These are phyloP conservation scores for Themeda triandra DNA, from an alignment of 176 grass and related monocot species.

Conservation along the genomic window DNA sequence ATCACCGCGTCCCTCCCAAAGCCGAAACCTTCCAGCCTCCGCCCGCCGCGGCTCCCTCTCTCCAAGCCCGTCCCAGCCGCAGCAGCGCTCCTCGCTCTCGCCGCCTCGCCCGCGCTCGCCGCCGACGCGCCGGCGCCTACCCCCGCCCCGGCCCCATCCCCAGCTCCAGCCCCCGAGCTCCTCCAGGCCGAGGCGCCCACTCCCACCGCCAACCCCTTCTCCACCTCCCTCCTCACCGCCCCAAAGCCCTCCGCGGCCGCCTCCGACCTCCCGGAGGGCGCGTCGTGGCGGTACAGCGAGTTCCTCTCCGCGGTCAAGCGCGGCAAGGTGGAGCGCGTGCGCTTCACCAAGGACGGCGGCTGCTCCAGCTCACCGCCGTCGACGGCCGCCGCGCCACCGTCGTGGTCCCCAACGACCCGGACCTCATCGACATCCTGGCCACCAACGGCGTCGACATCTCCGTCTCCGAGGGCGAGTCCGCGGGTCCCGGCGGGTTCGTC, in stretches of 20 bases:
- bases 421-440: slow-evolving; percentile 94
- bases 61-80: slow-evolving; percentile 20
- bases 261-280: slow-evolving; percentile 69
- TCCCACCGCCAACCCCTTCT: slow-evolving; percentile 60
- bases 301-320: slow-evolving; percentile 86
- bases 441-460: slow-evolving; percentile 99
- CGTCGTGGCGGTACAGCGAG: slow-evolving; percentile 94
- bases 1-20: slow-evolving; percentile 72
- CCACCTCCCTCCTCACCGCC: slow-evolving; percentile 56
- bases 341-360: slow-evolving; percentile 80
- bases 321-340: slow-evolving; percentile 90
- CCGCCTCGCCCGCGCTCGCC: slow-evolving; percentile 45
- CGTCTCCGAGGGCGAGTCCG: slow-evolving; percentile 82
- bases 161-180: background rate
- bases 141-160: background rate
- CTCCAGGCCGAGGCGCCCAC: slow-evolving; percentile 58
- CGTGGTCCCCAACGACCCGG: slow-evolving; percentile 84
- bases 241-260: slow-evolving; percentile 43
- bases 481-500: slow-evolving; percentile 44
- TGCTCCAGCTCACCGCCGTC: slow-evolving; percentile 79
- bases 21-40: slow-evolving; percentile 37
- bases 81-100: slow-evolving; percentile 35
- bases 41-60: slow-evolving; percentile 31
- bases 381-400: slow-evolving; percentile 74
- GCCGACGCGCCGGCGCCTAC: slow-evolving; percentile 64